These are phyloP conservation scores for Avena sativa DNA, from an alignment of 176 grass and related monocot species.

Conservation along the genomic window DNA sequence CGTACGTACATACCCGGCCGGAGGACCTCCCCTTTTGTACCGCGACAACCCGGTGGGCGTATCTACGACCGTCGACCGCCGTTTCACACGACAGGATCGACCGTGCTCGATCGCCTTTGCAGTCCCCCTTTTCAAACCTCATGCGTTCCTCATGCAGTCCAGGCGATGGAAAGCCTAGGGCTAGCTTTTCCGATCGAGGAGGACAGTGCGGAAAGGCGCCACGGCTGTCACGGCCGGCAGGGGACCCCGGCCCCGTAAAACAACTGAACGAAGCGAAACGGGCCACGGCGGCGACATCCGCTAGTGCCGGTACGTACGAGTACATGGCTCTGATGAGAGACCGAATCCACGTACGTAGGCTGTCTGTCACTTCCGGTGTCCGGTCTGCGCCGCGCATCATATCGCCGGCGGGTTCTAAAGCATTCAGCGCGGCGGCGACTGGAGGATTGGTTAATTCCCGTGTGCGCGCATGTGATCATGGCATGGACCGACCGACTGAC, in stretches of 20 bases:
- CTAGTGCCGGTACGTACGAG: neutral
- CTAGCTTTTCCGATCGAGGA: neutral
- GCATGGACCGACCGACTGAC: neutral
- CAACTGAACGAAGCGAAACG: constrained; percentile 3
- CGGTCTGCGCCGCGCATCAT: neutral
- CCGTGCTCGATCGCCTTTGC: neutral
- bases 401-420: too few species aligned
- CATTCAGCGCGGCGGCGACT: too few species aligned
- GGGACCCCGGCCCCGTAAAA: neutral
- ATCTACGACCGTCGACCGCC: constrained; percentile 16
- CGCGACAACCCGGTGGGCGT: neutral
- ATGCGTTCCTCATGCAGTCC: constrained; percentile 22
- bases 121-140: neutral
- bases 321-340: constrained; percentile 33
- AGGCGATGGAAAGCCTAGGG: constrained; percentile 13
- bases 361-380: constrained; percentile 52
- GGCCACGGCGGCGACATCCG: constrained; percentile 32
- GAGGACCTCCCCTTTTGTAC: neutral
- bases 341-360: constrained; percentile 15
- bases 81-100: constrained; percentile 13
- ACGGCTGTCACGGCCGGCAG: constrained; percentile 32
- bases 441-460: neutral
- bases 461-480: constrained; percentile 34
- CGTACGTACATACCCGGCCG: neutral
- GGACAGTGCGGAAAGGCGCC: constrained; percentile 42